These are phyloP conservation scores for Boletus subparvulus DNA, from an alignment of 768 basidiomycete species.

Conservation along the genomic window DNA sequence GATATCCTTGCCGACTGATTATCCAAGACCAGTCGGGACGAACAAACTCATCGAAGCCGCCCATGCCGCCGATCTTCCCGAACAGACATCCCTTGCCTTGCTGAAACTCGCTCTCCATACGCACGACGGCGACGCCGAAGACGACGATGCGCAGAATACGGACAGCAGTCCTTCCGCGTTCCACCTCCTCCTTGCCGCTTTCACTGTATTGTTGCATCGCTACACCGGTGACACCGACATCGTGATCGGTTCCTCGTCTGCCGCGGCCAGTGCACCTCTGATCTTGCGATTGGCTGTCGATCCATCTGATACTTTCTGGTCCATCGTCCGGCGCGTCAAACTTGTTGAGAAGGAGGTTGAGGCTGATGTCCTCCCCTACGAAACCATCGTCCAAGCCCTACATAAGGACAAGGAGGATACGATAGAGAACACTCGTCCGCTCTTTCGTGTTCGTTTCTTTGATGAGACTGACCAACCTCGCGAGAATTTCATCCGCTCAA, in stretches of 20 bases:
- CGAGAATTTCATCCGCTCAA: conserved; percentile 73
- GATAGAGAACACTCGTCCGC: conserved; percentile 48
- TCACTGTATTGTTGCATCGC: conserved; percentile 85
- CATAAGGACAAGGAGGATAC: conserved; percentile 63
- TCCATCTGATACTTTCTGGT: conserved; percentile 85
- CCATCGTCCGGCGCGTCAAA: conserved; percentile 82
- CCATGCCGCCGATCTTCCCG: conserved; percentile 67
- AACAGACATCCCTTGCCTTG: conserved; percentile 72
- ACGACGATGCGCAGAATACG: conserved; percentile 44
- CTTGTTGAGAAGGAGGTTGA: conserved; percentile 82
- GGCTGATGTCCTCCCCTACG: conserved; percentile 77
- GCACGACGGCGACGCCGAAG: conserved; percentile 50
- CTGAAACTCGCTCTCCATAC: conserved; percentile 78
- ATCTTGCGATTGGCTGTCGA: conserved; percentile 82
- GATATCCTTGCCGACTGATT: conserved; percentile 93
- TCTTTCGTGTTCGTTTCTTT: conserved; percentile 96
- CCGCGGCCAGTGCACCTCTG: conserved; percentile 71
- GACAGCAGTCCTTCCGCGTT: conserved; percentile 72
- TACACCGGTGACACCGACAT: conserved; percentile 96
- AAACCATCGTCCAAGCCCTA: conserved; percentile 67
- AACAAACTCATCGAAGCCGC: conserved; percentile 84
- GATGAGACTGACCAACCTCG: conserved; percentile 80
- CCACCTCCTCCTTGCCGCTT: conserved; percentile 89
- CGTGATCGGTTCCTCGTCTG: conserved; percentile 85
- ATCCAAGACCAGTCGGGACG: conserved; percentile 75